phyloP scores from a whole-genome alignment of 208 protist species.

The Chromosphaera perkinsii region DNA sequence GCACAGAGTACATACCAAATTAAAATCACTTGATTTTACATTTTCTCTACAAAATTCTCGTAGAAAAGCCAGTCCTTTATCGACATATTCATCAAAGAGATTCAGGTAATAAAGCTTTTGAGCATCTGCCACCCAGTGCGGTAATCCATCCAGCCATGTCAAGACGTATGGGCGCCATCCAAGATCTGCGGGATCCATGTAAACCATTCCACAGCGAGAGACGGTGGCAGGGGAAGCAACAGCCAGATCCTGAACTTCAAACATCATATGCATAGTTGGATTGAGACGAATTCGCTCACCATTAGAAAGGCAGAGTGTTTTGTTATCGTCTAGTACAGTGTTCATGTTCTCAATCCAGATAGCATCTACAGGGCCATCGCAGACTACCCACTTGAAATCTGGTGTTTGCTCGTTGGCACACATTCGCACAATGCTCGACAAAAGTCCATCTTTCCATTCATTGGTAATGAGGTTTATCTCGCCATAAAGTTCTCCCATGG shows the following conservation, averaged over 20 bases:
- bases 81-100: no score
- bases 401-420: slow-evolving; percentile 50
- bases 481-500: no score
- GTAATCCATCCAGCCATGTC: slow-evolving; percentile 67
- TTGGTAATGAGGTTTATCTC: no score
- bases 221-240: slow-evolving; percentile 95
- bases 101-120: no score
- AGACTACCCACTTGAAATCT: slow-evolving; percentile 87
- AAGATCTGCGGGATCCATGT: slow-evolving; percentile 79
- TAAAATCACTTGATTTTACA: no score
- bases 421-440: no score
- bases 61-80: no score
- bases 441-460: no score
- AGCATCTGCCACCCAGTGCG: slow-evolving; percentile 57
- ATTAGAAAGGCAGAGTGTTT: slow-evolving; percentile 92
- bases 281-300: slow-evolving; percentile 91
- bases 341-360: no score
- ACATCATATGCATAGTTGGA: slow-evolving; percentile 88
- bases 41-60: no score
- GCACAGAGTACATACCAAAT: no score
- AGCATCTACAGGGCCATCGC: slow-evolving; percentile 95
- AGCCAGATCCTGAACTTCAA: slow-evolving; percentile 87
- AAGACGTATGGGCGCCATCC: slow-evolving; percentile 79
- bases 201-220: slow-evolving; percentile 95
- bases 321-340: no score